These are phyloP conservation scores for Lyophyllum semitale DNA, from an alignment of 768 basidiomycete genomes.

Conservation along the genomic window DNA sequence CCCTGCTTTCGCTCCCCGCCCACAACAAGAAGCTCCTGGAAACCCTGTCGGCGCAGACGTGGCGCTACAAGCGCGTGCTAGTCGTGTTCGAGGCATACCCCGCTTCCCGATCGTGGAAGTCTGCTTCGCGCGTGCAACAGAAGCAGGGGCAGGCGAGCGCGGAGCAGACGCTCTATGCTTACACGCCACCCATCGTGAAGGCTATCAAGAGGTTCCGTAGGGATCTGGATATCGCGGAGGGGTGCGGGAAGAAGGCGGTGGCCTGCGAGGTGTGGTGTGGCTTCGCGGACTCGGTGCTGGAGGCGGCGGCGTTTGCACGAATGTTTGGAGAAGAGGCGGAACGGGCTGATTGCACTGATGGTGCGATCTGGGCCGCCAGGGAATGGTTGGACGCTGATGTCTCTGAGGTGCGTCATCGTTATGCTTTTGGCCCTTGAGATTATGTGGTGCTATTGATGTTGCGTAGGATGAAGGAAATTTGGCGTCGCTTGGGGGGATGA, in stretches of 20 bases:
- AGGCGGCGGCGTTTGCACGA: conserved; percentile 58
- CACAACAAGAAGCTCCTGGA: conserved; percentile 45
- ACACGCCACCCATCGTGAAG: conserved; percentile 68
- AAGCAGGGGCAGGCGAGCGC: conserved; percentile 1
- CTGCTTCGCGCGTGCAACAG: conserved; percentile 10
- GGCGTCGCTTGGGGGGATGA: conserved; percentile 61
- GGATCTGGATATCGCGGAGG: conserved; percentile 63
- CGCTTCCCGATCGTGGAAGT: conserved; percentile 37
- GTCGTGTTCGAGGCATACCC: conserved; percentile 73
- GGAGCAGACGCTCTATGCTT: conserved; percentile 42
- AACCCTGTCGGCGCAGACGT: conserved; percentile 56
- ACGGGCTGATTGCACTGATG: conserved; percentile 39
- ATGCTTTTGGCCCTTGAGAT: background rate
- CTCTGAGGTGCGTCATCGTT: conserved; percentile 41
- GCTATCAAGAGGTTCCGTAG: conserved; percentile 69
- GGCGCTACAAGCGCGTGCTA: conserved; percentile 56
- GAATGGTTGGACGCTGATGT: conserved; percentile 63
- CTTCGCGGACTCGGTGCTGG: conserved; percentile 61
- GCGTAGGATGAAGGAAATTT: conserved; percentile 64
- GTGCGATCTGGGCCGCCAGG: conserved; percentile 58
- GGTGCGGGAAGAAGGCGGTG: conserved; percentile 49
- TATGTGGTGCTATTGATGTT: background rate
- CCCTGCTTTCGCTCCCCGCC: conserved; percentile 34
- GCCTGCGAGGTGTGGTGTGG: conserved; percentile 50
- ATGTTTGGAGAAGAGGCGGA: conserved; percentile 62